Conservation (phyloP, 192 early-diverging fungal genomes). For the Backusella liffmaniae region DNA sequence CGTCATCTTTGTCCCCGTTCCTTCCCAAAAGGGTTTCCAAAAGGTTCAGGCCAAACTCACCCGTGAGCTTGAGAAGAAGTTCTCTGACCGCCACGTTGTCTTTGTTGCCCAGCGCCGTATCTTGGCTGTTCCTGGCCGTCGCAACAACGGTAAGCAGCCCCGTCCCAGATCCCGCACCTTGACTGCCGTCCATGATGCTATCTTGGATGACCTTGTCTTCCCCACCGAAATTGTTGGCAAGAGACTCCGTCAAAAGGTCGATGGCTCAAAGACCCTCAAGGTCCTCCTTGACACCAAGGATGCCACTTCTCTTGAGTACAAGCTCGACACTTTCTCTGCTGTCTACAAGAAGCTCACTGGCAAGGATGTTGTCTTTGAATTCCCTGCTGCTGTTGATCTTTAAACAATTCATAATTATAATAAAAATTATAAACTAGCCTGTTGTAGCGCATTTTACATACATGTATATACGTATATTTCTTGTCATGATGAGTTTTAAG, state of each 20-base stretch:
- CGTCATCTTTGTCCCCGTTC: conserved; percentile 96
- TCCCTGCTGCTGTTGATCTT: conserved; percentile 59
- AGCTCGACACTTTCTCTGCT: conserved; percentile 95
- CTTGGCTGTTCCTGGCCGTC: conserved; percentile 90
- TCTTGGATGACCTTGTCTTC: conserved; percentile 97
- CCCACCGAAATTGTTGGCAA: conserved; percentile 99
- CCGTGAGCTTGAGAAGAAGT: conserved; percentile 99
- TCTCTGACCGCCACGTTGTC: conserved; percentile 98
- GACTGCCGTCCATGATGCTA: conserved; percentile 92
- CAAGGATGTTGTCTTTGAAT: conserved; percentile 98
- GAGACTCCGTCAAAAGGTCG: conserved; percentile 94
- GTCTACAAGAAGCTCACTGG: conserved; percentile 94
- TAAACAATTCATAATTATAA: background rate
- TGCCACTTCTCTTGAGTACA: conserved; percentile 95
- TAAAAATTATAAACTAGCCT: no score
- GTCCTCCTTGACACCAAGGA: conserved; percentile 97
- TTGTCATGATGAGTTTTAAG: no score
- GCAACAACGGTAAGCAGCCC: conserved; percentile 73
- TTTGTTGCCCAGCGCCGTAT: conserved; percentile 78
- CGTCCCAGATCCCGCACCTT: conserved; percentile 96
- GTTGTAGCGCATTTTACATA: no score
- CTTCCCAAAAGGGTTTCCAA: conserved; percentile 92
- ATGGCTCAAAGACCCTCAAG: conserved; percentile 94
- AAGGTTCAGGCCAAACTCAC: conserved; percentile 91
- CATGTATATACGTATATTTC: no score